Conservation (phyloP, 192 early-diverging fungal species). For the Dispira parvispora region DNA sequence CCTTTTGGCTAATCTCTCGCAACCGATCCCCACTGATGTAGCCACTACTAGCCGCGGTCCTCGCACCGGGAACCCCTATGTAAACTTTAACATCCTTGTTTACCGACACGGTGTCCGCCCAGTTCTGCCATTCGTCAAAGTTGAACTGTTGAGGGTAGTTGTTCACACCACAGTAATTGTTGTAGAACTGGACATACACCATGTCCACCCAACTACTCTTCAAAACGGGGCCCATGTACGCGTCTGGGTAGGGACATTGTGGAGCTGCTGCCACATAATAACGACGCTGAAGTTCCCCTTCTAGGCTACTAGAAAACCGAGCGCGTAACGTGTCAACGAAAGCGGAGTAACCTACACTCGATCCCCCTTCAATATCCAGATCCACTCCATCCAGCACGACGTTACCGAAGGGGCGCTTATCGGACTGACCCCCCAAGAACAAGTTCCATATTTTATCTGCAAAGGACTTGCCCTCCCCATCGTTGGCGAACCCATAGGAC, state of each 20-base stretch:
- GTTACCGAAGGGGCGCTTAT: conserved; percentile 46
- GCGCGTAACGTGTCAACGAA: conserved; percentile 39
- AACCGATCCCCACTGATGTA: conserved; percentile 31
- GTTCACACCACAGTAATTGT: conserved; percentile 52
- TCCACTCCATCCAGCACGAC: conserved; percentile 56
- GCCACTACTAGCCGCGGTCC: conserved; percentile 28
- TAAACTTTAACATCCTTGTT: conserved; percentile 44
- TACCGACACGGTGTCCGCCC: conserved; percentile 35
- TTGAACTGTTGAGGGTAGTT: conserved; percentile 37
- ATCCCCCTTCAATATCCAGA: conserved; percentile 51
- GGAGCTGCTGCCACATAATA: conserved; percentile 52
- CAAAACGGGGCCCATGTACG: conserved; percentile 36
- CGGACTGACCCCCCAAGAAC: conserved; percentile 12
- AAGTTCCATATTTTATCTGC: neutral
- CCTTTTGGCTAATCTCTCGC: conserved; percentile 26
- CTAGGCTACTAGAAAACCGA: conserved; percentile 29
- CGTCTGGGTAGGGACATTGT: conserved; percentile 56
- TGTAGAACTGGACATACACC: conserved; percentile 70
- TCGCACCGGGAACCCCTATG: conserved; percentile 40
- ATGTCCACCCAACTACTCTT: conserved; percentile 44
- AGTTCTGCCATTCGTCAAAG: conserved; percentile 54
- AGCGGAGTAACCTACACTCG: conserved; percentile 33
- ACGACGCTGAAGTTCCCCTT: conserved; percentile 16
- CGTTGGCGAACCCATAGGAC: conserved; percentile 38
- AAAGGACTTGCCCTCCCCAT: conserved; percentile 23